phyloP scores from a whole-genome alignment of 345 rosid species.

The Acer saccharum region DNA sequence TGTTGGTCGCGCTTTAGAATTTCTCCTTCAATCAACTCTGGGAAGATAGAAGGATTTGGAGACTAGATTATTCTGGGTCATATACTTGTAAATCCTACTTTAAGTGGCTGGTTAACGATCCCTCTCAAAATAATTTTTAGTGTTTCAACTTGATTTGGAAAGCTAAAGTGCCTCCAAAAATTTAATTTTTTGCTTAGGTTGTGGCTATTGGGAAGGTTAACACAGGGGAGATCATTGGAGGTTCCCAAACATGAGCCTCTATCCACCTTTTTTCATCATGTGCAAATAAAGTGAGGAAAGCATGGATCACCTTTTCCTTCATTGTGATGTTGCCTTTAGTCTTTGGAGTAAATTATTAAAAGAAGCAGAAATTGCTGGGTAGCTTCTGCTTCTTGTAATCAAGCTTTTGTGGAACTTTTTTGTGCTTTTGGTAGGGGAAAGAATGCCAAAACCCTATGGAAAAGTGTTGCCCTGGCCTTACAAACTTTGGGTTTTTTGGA shows the following conservation, averaged over 20 bases:
- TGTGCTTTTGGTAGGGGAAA: not conserved
- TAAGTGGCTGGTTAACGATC: not conserved
- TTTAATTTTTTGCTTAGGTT: not conserved
- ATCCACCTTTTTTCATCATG: not conserved
- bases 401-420: not conserved
- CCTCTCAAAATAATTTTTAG: not conserved
- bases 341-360: not conserved
- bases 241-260: not conserved
- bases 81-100: too few relatives aligned
- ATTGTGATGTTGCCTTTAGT: not conserved
- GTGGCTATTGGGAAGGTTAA: not conserved
- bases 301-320: not conserved
- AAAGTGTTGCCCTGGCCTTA: not conserved
- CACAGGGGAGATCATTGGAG: not conserved
- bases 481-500: not conserved
- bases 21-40: not conserved
- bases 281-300: not conserved
- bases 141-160: not conserved
- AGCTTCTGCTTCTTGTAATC: not conserved
- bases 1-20: not conserved
- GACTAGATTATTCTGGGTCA: not conserved
- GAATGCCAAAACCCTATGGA: not conserved
- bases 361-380: not conserved
- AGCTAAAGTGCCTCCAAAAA: not conserved
- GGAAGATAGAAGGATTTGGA: not conserved